Conservation (phyloP, 2,329 filamentous ascomycete genomes). For the Aulographum hederae region DNA sequence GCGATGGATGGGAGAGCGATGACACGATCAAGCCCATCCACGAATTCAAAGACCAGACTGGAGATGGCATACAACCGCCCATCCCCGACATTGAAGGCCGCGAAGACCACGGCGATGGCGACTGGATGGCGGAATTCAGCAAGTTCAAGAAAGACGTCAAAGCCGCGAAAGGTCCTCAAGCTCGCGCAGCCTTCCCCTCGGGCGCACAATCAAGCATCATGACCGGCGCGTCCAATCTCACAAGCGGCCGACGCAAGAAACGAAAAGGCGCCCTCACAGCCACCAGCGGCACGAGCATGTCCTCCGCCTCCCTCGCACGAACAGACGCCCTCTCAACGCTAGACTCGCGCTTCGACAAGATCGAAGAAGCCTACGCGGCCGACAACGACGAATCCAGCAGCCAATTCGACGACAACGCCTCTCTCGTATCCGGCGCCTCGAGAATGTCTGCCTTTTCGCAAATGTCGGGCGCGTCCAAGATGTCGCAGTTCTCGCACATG, state of each 20-base stretch:
- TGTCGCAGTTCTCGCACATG: slow-evolving; percentile 18
- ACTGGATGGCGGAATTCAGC: slow-evolving; percentile 84
- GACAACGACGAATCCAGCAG: slow-evolving; percentile 38
- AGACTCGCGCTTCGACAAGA: slow-evolving; percentile 77
- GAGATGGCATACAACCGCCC: slow-evolving; percentile 37
- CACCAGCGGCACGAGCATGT: slow-evolving; percentile 80
- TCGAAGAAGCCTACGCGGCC: slow-evolving; percentile 55
- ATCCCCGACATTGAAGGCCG: slow-evolving; percentile 5
- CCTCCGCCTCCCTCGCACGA: slow-evolving; percentile 66
- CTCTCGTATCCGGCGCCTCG: slow-evolving; percentile 28
- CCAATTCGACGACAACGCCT: slow-evolving; percentile 28
- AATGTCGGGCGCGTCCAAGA: slow-evolving; percentile 17
- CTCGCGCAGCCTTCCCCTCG: slow-evolving; percentile 44
- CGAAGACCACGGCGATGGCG: slow-evolving; percentile 38
- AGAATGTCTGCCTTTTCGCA: slow-evolving; percentile 30
- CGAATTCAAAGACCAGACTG: slow-evolving; percentile 15
- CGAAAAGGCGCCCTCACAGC: slow-evolving; percentile 85
- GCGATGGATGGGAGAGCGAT: slow-evolving; percentile 87
- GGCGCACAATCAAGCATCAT: not conserved
- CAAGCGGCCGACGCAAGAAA: slow-evolving; percentile 62
- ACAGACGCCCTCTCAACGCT: slow-evolving; percentile 75
- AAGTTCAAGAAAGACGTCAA: slow-evolving; percentile 74
- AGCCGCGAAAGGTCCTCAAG: slow-evolving; percentile 21
- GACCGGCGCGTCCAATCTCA: not conserved
- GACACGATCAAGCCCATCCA: slow-evolving; percentile 54